Conservation (phyloP, 768 basidiomycete species). For the Phanerochaete carnosa region DNA sequence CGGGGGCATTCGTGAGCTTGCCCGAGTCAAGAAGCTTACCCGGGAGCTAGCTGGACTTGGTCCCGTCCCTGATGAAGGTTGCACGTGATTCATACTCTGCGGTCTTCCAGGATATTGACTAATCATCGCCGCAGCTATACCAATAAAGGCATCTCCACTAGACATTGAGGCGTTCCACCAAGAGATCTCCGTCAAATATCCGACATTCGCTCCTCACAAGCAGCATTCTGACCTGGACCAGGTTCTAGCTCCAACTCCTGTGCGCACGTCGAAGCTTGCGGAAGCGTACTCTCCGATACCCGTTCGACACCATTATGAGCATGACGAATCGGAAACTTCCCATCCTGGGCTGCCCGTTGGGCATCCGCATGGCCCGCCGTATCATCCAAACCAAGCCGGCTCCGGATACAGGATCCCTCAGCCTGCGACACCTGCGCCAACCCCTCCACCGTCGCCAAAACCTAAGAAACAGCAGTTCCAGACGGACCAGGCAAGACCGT, state of each 20-base stretch:
- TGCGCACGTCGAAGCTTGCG: constrained; percentile 65
- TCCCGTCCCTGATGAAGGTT: constrained; percentile 43
- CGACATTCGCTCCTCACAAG: constrained; percentile 62
- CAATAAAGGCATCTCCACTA: constrained; percentile 85
- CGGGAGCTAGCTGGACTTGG: constrained; percentile 83
- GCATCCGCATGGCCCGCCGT: constrained; percentile 25
- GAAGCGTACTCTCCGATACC: constrained; percentile 94
- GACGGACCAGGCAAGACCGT: constrained; percentile 91
- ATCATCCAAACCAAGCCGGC: constrained; percentile 33
- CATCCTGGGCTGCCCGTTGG: constrained; percentile 38
- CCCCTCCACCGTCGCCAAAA: constrained; percentile 80
- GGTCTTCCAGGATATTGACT: not conserved
- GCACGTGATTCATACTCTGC: constrained; percentile 18
- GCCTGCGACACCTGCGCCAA: constrained; percentile 87
- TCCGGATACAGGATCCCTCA: constrained; percentile 50
- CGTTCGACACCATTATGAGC: constrained; percentile 90
- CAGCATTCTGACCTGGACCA: constrained; percentile 2
- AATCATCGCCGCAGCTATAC: constrained; percentile 38
- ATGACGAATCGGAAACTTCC: constrained; percentile 62
- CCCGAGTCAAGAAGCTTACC: constrained; percentile 77
- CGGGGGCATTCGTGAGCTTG: constrained; percentile 87
- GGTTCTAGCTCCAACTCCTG: constrained; percentile 38
- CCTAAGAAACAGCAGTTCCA: constrained; percentile 99
- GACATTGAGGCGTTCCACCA: constrained; percentile 88
- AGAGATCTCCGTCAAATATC: constrained; percentile 94